Base-by-base conservation (phyloP, 2,329 filamentous ascomycete species). In the Alternaria gaisen region DNA sequence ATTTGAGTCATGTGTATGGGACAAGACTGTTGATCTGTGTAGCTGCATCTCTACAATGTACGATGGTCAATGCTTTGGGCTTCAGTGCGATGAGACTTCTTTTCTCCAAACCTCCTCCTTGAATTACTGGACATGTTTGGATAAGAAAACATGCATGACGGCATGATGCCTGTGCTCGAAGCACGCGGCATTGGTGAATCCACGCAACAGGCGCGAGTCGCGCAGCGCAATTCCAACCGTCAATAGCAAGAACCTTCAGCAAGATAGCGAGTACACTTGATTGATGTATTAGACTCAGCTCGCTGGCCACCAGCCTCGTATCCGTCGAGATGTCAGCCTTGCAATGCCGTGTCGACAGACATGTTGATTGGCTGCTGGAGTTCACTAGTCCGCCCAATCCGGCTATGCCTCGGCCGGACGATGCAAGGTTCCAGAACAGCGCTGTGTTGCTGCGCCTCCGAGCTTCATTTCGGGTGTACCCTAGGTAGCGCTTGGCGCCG, bases 391-490 rank as follows among this genome's bases (percentile, higher is more conserved):
- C 11, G 24, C 44, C 63, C 53, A 65, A 64, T 65, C 20, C 58
- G 53, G 53, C 28, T 34, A 42, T 32, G 56, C 55, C 41, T 58
- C 65, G 60, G 65, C 52, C 50, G 46, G 44, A 60, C 46, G 24
- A 32, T 28, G 48, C 52, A 30, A 60, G 18, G 57, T 36, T 60
- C 47, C 53, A 60, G 58, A 60, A 60, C 41, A n/a, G 55, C 16
- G 53, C 26, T 22, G 47, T 48, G 20, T 11, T 36, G 53, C 58
- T 60, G 62, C 59, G 62, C 53, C 55, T 61, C 42, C 30, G 24
- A 60, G 58, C 53, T 46, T 59, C 59, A 62, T 63, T 53, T 65
- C 60, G 65, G 62, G 30, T 61, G 50, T 55, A 59, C 51, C 59
- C 54, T 58, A 58, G 32, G 32, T 22, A 12, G 58, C 38, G n/a